Evolutionary conservation across 2,329 filamentous ascomycete species (phyloP).

Genomic region (Penicillium capsulatum): DNA sequence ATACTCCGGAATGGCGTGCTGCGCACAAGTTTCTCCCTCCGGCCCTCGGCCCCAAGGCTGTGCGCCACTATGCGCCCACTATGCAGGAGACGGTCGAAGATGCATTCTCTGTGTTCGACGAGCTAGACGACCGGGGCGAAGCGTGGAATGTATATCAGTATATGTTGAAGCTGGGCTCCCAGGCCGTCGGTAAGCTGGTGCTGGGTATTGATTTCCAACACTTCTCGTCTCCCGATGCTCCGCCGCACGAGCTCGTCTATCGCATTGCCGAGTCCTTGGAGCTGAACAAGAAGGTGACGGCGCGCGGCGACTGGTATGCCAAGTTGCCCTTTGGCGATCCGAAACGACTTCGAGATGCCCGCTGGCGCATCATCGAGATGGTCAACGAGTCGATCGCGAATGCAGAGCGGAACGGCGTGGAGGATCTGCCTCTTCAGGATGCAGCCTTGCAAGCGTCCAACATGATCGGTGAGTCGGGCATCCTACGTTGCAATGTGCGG

Average conservation of each 20-base stretch:
- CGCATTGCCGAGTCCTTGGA: slow-evolving; percentile 50
- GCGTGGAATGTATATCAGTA: slow-evolving; percentile 50
- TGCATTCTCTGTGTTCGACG: slow-evolving; percentile 47
- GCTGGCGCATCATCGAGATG: slow-evolving; percentile 18
- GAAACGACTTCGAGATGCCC: slow-evolving; percentile 33
- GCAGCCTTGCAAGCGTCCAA: slow-evolving; percentile 42
- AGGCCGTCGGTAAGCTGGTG: slow-evolving; percentile 44
- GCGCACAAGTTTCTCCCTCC: slow-evolving; percentile 54
- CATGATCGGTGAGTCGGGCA: slow-evolving; percentile 34
- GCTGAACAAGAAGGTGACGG: slow-evolving; percentile 57
- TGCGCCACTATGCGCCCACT: slow-evolving; percentile 48
- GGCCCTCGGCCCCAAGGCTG: slow-evolving; percentile 17
- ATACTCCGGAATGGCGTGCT: slow-evolving; percentile 32
- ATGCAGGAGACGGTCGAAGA: slow-evolving; percentile 56
- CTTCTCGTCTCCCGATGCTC: slow-evolving; percentile 44
- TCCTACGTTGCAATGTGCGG: not conserved
- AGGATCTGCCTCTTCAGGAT: slow-evolving; percentile 36
- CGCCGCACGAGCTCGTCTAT: slow-evolving; percentile 50
- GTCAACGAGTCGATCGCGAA: slow-evolving; percentile 21
- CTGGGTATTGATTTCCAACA: slow-evolving; percentile 46
- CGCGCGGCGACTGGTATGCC: slow-evolving; percentile 54
- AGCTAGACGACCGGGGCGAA: slow-evolving; percentile 45
- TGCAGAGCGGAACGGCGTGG: slow-evolving; percentile 20
- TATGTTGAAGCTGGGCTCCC: slow-evolving; percentile 48
- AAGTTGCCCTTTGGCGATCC: slow-evolving; percentile 57